Percentiles rank a stretch among this genome's conserved stretches.
Evolutionary conservation across 306 rosid genomes (phyloP).

Genomic region (Trifolium fragiferum): DNA sequence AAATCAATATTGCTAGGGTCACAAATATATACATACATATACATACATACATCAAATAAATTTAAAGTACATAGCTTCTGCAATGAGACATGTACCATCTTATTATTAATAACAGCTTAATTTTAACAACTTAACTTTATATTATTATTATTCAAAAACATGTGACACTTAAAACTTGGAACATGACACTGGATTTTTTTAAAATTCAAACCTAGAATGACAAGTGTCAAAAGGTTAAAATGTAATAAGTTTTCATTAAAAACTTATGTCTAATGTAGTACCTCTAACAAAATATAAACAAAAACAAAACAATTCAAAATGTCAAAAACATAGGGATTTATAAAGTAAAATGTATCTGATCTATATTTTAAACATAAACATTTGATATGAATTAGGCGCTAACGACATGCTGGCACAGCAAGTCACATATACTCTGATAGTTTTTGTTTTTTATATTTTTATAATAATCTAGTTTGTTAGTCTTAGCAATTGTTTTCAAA

Average conservation of each 20-base stretch:
- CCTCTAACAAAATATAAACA: too few relatives aligned
- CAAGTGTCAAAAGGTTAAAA: not conserved
- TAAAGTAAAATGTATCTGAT: too few relatives aligned
- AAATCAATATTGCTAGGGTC: slow-evolving; percentile 21
- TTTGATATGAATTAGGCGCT: too few relatives aligned
- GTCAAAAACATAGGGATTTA: too few relatives aligned
- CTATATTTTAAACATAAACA: too few relatives aligned
- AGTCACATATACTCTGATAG: too few relatives aligned
- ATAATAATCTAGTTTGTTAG: too few relatives aligned
- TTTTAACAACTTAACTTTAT: not conserved
- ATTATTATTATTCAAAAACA: not conserved
- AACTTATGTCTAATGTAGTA: not conserved
- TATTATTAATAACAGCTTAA: not conserved
- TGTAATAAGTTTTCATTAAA: not conserved
- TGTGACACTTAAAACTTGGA: slow-evolving; percentile 31
- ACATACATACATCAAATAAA: not conserved
- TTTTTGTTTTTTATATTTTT: too few relatives aligned
- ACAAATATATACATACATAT: not conserved
- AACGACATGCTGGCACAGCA: too few relatives aligned
- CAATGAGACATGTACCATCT: not conserved
- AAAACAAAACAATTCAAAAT: too few relatives aligned
- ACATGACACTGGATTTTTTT: slow-evolving; percentile 24
- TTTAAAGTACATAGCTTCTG: not conserved
- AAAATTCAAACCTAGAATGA: not conserved
- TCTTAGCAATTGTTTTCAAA: too few relatives aligned